Evolutionary conservation across 352 stramenopile species (phyloP), one percentile per base, ranked within the genome.

Genomic region (Elongisporangium anandrum): DNA sequence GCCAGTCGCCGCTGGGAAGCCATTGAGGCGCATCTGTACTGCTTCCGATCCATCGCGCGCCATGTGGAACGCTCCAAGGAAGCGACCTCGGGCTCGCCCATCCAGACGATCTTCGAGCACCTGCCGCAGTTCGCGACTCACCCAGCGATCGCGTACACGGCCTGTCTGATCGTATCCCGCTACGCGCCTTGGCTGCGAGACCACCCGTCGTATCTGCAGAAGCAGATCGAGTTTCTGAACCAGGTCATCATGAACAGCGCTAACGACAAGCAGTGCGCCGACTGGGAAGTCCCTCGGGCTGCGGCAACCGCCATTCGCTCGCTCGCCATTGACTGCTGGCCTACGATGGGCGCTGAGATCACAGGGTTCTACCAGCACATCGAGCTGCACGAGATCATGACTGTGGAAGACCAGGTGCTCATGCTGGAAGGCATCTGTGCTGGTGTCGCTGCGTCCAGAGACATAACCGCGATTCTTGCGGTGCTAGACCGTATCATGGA

Each of bases 61-160:
- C 81, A 93, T 53, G 79, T 95, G n/a, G 86, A 95, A 49, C 63
- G 67, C 4, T 58, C 65, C 2, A 70, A 57, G 9, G 56, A 50
- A 0, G 56, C 57, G 2, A 48, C 57, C 20, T 61, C 74, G 16
- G 70, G 69, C 23, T 65, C 83, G 20, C 70, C 79, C 13, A 74
- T 94, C 22, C 72, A 88, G 62, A 57, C 81, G 16, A 87, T 95
- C 53, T 95, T 95, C 58, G 69, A 89, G 58, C 77, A 91, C 52
- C 58, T 95, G 8, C 72, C 80, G 3, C 82, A 86, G 60, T 88
- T 94, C 56, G 66, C 82, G 3, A 75, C 77, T 38, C 84, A 95
- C 50, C 81, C 86, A 15, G 79, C 86, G 9, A 93, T 94, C 56
- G 81, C 77, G 66, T 95, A 95, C 72, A 95, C 86, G 24, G 81